Conservation (phyloP, 176 grass and related monocot species). For the Pharus latifolius region DNA sequence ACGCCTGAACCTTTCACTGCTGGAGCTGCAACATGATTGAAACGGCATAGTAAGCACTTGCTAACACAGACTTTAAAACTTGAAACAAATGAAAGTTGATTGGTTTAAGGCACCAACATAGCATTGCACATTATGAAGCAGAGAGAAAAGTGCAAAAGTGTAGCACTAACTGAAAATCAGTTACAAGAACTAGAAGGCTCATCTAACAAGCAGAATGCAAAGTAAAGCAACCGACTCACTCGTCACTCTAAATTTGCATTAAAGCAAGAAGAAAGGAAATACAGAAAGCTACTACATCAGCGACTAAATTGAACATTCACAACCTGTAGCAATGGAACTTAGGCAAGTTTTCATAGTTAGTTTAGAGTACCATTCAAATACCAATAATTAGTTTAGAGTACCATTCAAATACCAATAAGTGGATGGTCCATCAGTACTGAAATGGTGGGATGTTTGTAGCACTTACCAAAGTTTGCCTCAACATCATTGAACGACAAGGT, state of each 20-base stretch:
- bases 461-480: constrained; percentile 72
- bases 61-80: not conserved
- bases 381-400: not conserved
- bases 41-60: not conserved
- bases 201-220: not conserved
- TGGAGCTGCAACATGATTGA: constrained; percentile 45
- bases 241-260: not conserved
- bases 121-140: not conserved
- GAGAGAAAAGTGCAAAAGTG: not conserved
- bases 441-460: not conserved
- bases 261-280: not conserved
- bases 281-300: no score
- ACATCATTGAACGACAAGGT: constrained; percentile 56
- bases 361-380: not conserved
- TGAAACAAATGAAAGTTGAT: not conserved
- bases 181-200: not conserved
- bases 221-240: not conserved
- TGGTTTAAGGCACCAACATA: not conserved
- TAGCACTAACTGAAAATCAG: not conserved
- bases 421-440: not conserved
- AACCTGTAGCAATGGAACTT: not conserved
- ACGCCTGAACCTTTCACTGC: constrained; percentile 51
- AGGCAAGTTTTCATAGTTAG: not conserved
- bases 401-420: not conserved
- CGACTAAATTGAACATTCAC: not conserved